These are phyloP conservation scores for Ascoidea asiatica DNA, from an alignment of 805 yeast species.

Conservation along the genomic window DNA sequence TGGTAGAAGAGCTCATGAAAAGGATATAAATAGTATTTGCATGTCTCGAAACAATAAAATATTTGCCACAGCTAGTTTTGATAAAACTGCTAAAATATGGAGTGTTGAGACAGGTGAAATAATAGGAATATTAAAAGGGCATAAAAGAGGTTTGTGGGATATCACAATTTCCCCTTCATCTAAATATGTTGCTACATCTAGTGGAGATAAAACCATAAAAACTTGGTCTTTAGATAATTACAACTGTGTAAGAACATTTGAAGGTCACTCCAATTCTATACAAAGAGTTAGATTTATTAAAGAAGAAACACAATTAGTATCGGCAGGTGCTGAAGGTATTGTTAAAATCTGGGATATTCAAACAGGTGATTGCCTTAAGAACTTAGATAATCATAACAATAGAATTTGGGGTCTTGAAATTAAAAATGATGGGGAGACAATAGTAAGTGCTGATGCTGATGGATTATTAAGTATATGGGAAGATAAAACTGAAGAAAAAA, in stretches of 20 bases:
- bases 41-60: constrained; percentile 81
- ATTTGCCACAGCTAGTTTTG: constrained; percentile 91
- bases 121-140: constrained; percentile 75
- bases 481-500: constrained; percentile 71
- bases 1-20: constrained; percentile 93
- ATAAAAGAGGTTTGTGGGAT: constrained; percentile 92
- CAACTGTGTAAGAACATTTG: constrained; percentile 69
- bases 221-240: constrained; percentile 79
- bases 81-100: constrained; percentile 87
- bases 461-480: constrained; percentile 83
- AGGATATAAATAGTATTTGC: constrained; percentile 84
- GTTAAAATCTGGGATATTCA: constrained; percentile 80
- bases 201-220: constrained; percentile 85
- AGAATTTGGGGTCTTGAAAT: constrained; percentile 85
- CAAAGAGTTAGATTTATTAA: constrained; percentile 64
- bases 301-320: constrained; percentile 26
- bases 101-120: constrained; percentile 75
- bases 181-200: constrained; percentile 63
- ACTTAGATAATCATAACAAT: constrained; percentile 84
- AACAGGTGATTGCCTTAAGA: constrained; percentile 66
- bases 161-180: constrained; percentile 72
- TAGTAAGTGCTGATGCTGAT: constrained; percentile 89
- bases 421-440: constrained; percentile 48
- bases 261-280: constrained; percentile 89
- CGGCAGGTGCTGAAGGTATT: constrained; percentile 90